Evolutionary conservation across 495 filamentous ascomycete genomes (phyloP).

Genomic region (Jackrogersella multiformis): DNA sequence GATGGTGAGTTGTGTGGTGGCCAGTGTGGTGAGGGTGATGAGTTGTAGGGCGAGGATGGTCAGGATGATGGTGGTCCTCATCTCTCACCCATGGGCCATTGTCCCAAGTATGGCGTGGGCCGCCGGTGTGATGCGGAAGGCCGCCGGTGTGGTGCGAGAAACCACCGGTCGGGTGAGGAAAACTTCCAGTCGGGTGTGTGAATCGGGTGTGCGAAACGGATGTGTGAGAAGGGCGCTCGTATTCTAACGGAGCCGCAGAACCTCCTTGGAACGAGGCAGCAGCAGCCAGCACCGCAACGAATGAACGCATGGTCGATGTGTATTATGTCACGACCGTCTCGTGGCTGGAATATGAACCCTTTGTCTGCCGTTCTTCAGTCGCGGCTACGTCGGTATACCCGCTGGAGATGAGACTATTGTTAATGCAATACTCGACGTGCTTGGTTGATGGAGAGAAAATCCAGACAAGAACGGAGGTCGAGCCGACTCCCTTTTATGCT

Average conservation of each 20-base stretch:
- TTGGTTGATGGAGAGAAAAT: slow-evolving; percentile 10
- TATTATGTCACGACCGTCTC: not conserved
- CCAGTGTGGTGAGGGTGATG: not conserved
- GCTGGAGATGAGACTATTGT: slow-evolving; percentile 15
- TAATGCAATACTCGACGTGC: not conserved
- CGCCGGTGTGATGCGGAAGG: slow-evolving; percentile 12
- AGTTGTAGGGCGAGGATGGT: slow-evolving; percentile 1
- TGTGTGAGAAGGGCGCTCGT: not conserved
- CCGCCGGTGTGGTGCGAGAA: not conserved
- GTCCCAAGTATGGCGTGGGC: not conserved
- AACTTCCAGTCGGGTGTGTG: slow-evolving; percentile 18
- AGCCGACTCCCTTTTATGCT: slow-evolving; percentile 26
- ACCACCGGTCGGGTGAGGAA: slow-evolving; percentile 2
- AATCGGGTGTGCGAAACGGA: slow-evolving; percentile 3
- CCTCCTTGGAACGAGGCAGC: slow-evolving; percentile 30
- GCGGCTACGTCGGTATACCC: slow-evolving; percentile 5
- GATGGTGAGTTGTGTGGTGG: not conserved
- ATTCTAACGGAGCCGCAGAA: slow-evolving; percentile 18
- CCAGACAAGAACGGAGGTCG: slow-evolving; percentile 5
- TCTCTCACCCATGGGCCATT: slow-evolving; percentile 3
- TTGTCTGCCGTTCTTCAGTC: not conserved
- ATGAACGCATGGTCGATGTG: slow-evolving; percentile 31
- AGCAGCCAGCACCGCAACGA: slow-evolving; percentile 26
- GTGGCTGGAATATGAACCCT: not conserved
- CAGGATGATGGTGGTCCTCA: not conserved